Conservation (phyloP, 2,329 filamentous ascomycete genomes). For the Penicillium nordicum region DNA sequence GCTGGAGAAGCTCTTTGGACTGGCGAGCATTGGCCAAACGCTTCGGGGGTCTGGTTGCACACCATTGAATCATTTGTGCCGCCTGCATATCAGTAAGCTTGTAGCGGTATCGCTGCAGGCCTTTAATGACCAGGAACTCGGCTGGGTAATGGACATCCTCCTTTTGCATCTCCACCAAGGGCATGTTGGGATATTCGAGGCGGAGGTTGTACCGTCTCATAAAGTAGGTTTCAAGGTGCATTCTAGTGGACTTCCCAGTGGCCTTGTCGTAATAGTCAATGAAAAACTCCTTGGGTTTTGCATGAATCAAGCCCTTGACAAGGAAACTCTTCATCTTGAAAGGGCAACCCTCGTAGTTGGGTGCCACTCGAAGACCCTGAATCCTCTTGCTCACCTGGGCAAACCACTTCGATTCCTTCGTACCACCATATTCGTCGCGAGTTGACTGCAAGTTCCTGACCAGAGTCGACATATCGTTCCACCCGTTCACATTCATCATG, state of each 20-base stretch:
- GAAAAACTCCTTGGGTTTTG: constrained; percentile 42
- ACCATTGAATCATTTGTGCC: constrained; percentile 85
- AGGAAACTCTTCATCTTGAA: constrained; percentile 44
- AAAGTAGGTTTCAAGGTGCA: constrained; percentile 60
- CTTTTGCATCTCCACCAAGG: constrained; percentile 57
- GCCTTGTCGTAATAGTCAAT: constrained; percentile 41
- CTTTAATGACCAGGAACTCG: constrained; percentile 52
- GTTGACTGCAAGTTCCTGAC: constrained; percentile 22
- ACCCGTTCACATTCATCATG: constrained; percentile 33
- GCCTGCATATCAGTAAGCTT: constrained; percentile 66
- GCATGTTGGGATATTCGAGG: constrained; percentile 48
- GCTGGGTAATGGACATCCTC: constrained; percentile 51
- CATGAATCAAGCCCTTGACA: constrained; percentile 49
- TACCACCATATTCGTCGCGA: constrained; percentile 23
- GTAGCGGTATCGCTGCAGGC: constrained; percentile 56
- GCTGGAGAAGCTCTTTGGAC: constrained; percentile 65
- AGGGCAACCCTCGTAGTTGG: constrained; percentile 36
- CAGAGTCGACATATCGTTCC: constrained; percentile 33
- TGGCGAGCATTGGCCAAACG: constrained; percentile 67
- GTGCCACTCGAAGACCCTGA: constrained; percentile 38
- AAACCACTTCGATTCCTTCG: constrained; percentile 18
- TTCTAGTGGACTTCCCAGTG: constrained; percentile 43
- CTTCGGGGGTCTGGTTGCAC: constrained; percentile 69
- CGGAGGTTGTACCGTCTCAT: constrained; percentile 49
- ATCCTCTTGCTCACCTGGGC: constrained; percentile 19